phyloP scores from a whole-genome alignment of 202 grass and related monocot genomes.

The Bolboschoenoplectus hybrid region DNA sequence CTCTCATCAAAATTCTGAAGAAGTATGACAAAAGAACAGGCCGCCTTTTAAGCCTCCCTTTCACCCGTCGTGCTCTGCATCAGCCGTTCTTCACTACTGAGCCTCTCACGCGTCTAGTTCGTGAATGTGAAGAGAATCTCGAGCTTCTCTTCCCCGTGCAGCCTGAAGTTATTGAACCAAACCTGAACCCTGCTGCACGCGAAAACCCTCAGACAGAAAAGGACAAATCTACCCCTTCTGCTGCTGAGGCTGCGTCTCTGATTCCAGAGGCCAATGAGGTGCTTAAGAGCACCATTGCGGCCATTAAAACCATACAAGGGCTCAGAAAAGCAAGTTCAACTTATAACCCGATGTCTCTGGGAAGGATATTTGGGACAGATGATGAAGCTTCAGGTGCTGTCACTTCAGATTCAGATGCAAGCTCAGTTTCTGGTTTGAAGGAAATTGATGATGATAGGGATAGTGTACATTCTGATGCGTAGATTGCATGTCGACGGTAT shows the following conservation, averaged over 20 bases:
- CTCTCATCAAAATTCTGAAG: constrained; percentile 89
- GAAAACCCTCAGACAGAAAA: constrained; percentile 2
- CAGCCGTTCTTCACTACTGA: constrained; percentile 95
- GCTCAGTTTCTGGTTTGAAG: constrained; percentile 31
- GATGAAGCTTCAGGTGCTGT: constrained; percentile 76
- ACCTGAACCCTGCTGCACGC: constrained; percentile 15
- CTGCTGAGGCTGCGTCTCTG: constrained; percentile 1
- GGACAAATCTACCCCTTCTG: constrained; percentile 27
- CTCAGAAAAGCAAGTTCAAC: constrained; percentile 89
- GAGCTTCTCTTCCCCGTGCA: constrained; percentile 88
- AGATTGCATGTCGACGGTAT: neutral
- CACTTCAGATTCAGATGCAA: constrained; percentile 61
- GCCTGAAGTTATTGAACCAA: constrained; percentile 82
- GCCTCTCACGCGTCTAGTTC: constrained; percentile 80
- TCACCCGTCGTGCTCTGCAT: constrained; percentile 82
- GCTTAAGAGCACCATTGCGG: constrained; percentile 79
- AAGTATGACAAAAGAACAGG: constrained; percentile 99
- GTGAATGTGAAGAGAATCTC: constrained; percentile 86
- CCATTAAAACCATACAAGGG: constrained; percentile 87
- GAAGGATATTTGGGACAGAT: constrained; percentile 77
- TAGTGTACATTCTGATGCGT: constrained; percentile 40
- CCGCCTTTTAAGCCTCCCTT: constrained; percentile 71
- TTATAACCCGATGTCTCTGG: constrained; percentile 73
- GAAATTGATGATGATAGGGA: constrained; percentile 39
- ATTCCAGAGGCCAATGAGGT: constrained; percentile 56